A percentile compares a stretch with the other conserved stretches of the same genome.
Conservation (phyloP, 202 grass and related monocot species). For the Panicum virgatum region DNA sequence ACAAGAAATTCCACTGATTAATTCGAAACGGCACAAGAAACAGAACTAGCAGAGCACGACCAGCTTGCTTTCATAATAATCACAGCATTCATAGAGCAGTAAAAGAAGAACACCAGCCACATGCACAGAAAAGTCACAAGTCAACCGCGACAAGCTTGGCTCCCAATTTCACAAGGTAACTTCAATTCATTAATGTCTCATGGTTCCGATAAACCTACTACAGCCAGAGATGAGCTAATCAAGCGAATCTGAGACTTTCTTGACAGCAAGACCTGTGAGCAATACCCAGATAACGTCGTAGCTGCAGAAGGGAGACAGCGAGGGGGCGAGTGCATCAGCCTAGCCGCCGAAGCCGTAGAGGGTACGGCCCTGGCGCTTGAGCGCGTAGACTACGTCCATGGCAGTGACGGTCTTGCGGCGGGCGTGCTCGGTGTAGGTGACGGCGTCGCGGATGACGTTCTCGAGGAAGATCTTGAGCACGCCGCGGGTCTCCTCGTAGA, state of each 20-base stretch:
- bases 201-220: neutral
- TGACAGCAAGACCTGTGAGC: conserved; percentile 30
- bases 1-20: neutral
- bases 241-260: conserved; percentile 17
- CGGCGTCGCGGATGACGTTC: conserved; percentile 96
- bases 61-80: neutral
- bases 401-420: conserved; percentile 95
- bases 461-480: conserved; percentile 99
- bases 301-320: neutral
- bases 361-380: conserved; percentile 69
- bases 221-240: conserved; percentile 14
- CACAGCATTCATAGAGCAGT: neutral
- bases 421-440: conserved; percentile 97
- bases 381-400: conserved; percentile 97
- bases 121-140: neutral
- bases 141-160: too few relatives aligned
- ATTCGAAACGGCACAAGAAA: neutral
- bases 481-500: conserved; percentile 98
- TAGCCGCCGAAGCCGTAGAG: conserved; percentile 66
- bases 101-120: neutral
- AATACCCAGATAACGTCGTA: neutral
- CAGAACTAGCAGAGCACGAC: neutral
- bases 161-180: neutral
- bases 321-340: too few relatives aligned
- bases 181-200: neutral